phyloP scores from a whole-genome alignment of 345 rosid species.

The Eutrema yunnanense region DNA sequence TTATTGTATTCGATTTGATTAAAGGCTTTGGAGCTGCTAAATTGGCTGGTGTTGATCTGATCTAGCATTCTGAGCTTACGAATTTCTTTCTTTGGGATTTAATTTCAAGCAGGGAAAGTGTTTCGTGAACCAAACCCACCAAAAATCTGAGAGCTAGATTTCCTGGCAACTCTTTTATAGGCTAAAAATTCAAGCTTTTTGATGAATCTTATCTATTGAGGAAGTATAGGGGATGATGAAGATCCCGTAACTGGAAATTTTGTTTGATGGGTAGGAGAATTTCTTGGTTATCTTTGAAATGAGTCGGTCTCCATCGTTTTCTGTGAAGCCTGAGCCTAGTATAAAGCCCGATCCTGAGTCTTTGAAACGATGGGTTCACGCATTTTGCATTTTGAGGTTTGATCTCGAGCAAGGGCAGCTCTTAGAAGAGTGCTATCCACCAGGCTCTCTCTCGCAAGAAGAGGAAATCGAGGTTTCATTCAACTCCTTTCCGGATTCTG shows the following conservation, averaged over 20 bases:
- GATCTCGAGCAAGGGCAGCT: conserved; percentile 98
- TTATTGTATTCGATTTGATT: conserved; percentile 2
- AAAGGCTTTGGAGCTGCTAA: conserved; percentile 5
- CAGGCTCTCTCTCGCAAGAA: conserved; percentile 50
- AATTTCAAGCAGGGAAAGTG: conserved; percentile 4
- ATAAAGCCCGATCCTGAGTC: conserved; percentile 60
- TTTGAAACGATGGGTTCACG: conserved; percentile 70
- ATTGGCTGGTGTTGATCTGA: conserved; percentile 5
- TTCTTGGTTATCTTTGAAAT: conserved; percentile 37
- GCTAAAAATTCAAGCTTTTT: neutral
- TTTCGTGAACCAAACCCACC: conserved; percentile 11
- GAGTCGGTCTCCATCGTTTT: conserved; percentile 90
- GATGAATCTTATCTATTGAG: neutral
- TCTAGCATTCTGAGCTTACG: conserved; percentile 4
- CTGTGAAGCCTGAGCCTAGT: conserved; percentile 60
- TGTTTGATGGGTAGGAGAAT: conserved; percentile 29
- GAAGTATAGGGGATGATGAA: conserved; percentile 22
- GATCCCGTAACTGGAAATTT: neutral
- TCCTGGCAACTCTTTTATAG: neutral
- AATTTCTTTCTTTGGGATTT: neutral
- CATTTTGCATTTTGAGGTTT: conserved; percentile 83
- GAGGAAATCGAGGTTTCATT: conserved; percentile 94
- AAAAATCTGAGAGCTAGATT: conserved; percentile 12
- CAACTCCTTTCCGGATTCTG: conserved; percentile 94
- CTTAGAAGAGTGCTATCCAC: conserved; percentile 86